phyloP scores from a whole-genome alignment of 2,329 filamentous ascomycete genomes.

The Penicillium sp. region DNA sequence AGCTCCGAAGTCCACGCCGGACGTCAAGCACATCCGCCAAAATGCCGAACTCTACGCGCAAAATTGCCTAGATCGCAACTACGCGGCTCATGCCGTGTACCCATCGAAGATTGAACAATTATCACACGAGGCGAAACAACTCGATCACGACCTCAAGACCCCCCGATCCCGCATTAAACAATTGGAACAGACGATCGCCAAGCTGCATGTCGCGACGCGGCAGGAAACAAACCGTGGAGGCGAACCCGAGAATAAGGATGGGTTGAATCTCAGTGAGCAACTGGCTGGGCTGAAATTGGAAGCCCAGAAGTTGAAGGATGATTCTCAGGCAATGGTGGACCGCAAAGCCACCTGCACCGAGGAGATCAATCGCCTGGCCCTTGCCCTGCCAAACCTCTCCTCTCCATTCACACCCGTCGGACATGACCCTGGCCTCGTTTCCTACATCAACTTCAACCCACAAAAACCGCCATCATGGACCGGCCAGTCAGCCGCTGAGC shows the following conservation, averaged over 20 bases:
- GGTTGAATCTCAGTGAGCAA: conserved; percentile 15
- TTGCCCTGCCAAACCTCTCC: conserved; percentile 84
- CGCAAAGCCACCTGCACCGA: conserved; percentile 39
- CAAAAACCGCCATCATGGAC: conserved; percentile 39
- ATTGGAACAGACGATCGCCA: conserved; percentile 44
- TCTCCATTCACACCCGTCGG: conserved; percentile 73
- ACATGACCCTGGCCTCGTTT: conserved; percentile 63
- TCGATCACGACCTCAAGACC: conserved; percentile 42
- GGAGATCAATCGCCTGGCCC: conserved; percentile 73
- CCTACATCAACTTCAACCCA: conserved; percentile 76
- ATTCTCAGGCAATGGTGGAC: conserved; percentile 33
- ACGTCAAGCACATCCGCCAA: conserved; percentile 87
- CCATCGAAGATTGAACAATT: conserved; percentile 55
- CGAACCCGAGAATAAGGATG: not conserved
- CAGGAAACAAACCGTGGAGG: conserved; percentile 16
- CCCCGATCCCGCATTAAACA: conserved; percentile 47
- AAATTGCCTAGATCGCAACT: conserved; percentile 86
- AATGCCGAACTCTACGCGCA: conserved; percentile 77
- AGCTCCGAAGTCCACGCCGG: conserved; percentile 76
- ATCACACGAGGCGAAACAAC: conserved; percentile 37
- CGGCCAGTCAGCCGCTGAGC: conserved; percentile 20
- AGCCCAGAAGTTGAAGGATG: conserved; percentile 41
- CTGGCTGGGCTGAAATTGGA: conserved; percentile 36
- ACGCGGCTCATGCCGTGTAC: conserved; percentile 57
- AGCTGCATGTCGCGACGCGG: conserved; percentile 30